Base-by-base conservation (phyloP, 805 yeast genomes). In the Zygosaccharomyces rouxii region DNA sequence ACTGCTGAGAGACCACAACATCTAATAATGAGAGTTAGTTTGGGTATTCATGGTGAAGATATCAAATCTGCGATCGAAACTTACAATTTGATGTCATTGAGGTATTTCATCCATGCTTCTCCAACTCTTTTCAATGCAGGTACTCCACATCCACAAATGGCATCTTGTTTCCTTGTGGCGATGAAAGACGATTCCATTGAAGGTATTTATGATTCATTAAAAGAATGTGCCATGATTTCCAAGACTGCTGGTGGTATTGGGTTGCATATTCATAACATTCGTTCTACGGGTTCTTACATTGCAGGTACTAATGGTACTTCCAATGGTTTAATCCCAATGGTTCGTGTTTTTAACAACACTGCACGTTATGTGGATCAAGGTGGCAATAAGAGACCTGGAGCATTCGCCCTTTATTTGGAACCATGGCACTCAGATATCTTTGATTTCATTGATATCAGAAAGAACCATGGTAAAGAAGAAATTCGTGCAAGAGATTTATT, bases 311-410 rank as follows among this genome's bases (percentile, higher is more conserved):
- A 88, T 64, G 98, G 97, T 37, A 80, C 86, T 2, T 89, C 97
- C 1, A 88, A 82, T 59, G 98, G 98, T 23, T 70, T 90, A 37
- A 84, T 90, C 25, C 98, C 98, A 7, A 89, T 90, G 97, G 71
- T 92, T 22, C 79, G 95, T 51, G 97, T 92, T 5, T 90, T 84
- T 71, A 92, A 90, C 71, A 86, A 88, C 67, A 89, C 97, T 13
- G 97, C 98, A 7, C 79, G 97, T 55, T 92, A 90, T 62, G 97
- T 90, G 19, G 97, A 90, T 63, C 98, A 90, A 74, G 98, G 98
- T 50, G 97, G 97, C 42, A 92, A 90, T 69, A 90, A 90, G 68
- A 76, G 98, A 59, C 98, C 98, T 0, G 97, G 97, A 48, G 98
- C 98, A 2, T 86, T 90, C 68, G 95, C 97, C 29, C 71, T 89